phyloP scores from a whole-genome alignment of 805 yeast genomes.

The Teunomyces pallodes region DNA sequence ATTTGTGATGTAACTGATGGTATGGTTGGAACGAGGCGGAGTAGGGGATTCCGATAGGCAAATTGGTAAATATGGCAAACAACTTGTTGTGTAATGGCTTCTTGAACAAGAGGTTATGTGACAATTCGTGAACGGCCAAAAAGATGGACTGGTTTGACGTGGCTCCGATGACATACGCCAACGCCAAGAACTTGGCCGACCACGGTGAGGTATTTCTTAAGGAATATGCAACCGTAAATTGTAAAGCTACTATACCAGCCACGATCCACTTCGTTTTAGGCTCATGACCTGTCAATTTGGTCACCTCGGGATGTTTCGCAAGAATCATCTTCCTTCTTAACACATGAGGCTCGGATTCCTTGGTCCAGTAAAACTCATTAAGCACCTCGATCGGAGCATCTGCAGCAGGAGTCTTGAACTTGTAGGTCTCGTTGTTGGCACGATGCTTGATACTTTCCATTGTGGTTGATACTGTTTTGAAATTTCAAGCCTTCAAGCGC shows the following conservation, averaged over 20 bases:
- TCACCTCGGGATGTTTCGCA: slow-evolving; percentile 73
- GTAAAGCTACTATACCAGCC: slow-evolving; percentile 62
- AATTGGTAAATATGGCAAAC: slow-evolving; percentile 71
- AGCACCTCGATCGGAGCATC: slow-evolving; percentile 40
- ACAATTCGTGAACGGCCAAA: slow-evolving; percentile 83
- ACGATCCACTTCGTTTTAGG: slow-evolving; percentile 81
- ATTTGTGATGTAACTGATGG: slow-evolving; percentile 89
- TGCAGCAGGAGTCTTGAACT: slow-evolving; percentile 38
- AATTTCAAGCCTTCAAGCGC: background rate
- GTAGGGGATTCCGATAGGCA: slow-evolving; percentile 89
- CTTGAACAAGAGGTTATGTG: slow-evolving; percentile 81
- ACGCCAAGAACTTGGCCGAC: slow-evolving; percentile 50
- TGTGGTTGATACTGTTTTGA: background rate
- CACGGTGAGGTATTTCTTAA: slow-evolving; percentile 55
- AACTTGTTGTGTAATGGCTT: slow-evolving; percentile 74
- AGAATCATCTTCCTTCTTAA: slow-evolving; percentile 70
- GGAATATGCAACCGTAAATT: slow-evolving; percentile 60
- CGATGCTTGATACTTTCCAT: slow-evolving; percentile 27
- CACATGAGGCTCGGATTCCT: slow-evolving; percentile 77
- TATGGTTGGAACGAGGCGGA: slow-evolving; percentile 87
- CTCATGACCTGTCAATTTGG: slow-evolving; percentile 80
- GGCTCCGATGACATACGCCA: slow-evolving; percentile 82
- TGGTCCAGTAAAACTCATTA: slow-evolving; percentile 81
- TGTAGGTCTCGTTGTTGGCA: slow-evolving; percentile 25
- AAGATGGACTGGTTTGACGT: slow-evolving; percentile 82